Conservation (phyloP, 176 grass and related monocot genomes). For the Oryza glumipatula region DNA sequence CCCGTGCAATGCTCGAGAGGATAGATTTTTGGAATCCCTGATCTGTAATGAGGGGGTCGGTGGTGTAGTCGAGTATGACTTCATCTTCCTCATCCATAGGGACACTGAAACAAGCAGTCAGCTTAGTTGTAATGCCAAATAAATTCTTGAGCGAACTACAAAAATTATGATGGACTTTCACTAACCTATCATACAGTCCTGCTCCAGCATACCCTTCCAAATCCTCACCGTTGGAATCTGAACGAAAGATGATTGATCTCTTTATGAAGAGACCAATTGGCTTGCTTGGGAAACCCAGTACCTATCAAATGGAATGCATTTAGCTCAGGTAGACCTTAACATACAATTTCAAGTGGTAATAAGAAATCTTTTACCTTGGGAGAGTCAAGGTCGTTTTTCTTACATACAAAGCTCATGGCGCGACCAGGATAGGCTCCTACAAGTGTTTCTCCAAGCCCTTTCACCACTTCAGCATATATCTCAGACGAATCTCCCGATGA, state of each 20-base stretch:
- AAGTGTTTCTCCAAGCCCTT: slow-evolving; percentile 93
- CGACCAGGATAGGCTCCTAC: slow-evolving; percentile 91
- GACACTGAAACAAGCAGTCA: slow-evolving; percentile 55
- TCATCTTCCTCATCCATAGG: slow-evolving; percentile 94
- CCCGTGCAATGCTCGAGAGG: slow-evolving; percentile 70
- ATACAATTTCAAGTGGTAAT: slow-evolving; percentile 17
- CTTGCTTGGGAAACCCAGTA: slow-evolving; percentile 94
- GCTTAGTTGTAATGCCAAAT: slow-evolving; percentile 18
- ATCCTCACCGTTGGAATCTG: slow-evolving; percentile 97
- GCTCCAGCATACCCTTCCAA: slow-evolving; percentile 98
- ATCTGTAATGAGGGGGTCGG: slow-evolving; percentile 72
- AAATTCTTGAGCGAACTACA: neutral
- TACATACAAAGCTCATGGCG: slow-evolving; percentile 89
- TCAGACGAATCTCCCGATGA: slow-evolving; percentile 85
- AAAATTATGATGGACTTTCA: slow-evolving; percentile 2
- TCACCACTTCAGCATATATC: slow-evolving; percentile 99
- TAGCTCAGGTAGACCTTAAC: slow-evolving; percentile 23
- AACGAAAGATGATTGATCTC: slow-evolving; percentile 90
- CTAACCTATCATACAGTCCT: slow-evolving; percentile 93
- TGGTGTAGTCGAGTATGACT: slow-evolving; percentile 78
- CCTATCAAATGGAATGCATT: slow-evolving; percentile 46
- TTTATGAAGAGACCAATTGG: slow-evolving; percentile 95
- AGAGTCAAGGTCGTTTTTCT: slow-evolving; percentile 75
- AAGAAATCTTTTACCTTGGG: slow-evolving; percentile 63
- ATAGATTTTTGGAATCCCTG: slow-evolving; percentile 55